Evolutionary conservation across 2,329 filamentous ascomycete genomes (phyloP), one percentile per base, ranked within the genome.

Genomic region (Tolypocladium guangdongense): DNA sequence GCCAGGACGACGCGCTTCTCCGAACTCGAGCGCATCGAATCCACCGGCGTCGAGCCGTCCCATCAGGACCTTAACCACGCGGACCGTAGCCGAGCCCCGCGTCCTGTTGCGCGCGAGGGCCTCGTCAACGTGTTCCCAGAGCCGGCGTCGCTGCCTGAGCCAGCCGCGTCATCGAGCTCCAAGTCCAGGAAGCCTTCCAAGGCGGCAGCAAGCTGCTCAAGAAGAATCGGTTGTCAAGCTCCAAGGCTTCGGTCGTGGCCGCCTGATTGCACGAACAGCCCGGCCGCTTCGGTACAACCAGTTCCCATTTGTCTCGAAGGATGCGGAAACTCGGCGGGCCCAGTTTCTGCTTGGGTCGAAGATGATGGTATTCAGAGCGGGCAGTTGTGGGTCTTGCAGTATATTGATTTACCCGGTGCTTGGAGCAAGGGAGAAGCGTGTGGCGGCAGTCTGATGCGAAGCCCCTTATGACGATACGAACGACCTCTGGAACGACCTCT

Each of bases 121-220:
- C 51, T 65, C 30, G 56, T 61, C 49, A 63, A 64, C 39, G 57
- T 59, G 7, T 61, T 62, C 35, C 60, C 60, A 6, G 60, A 62
- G 45, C 54, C 55, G 43, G 56, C 55, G 6, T 53, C 51, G 11
- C 51, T 61, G 22, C 56, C 60, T 4, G 59, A 61, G 39, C 52
- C 55, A 7, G 49, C 49, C 32, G 16, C 24, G 11, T 54, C 57
- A 51, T 62, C 59, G 30, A 56, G 52, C 24, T 58, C 52, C 38
- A 63, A 59, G 22, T 54, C 52, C 18, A 63, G 67, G 61, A 63
- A 60, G 20, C 55, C 68, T 12, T 67, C 66, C 55, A 73, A 72
- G 53, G 58, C 14, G 55, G 59, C 1, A 52, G 57, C 35, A 63
- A 59, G 36, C 53, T 64, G 5, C 18, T 60, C 7, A 63, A 62